Base-by-base conservation (phyloP, 495 filamentous ascomycete species). In the Penicillium nucicola region DNA sequence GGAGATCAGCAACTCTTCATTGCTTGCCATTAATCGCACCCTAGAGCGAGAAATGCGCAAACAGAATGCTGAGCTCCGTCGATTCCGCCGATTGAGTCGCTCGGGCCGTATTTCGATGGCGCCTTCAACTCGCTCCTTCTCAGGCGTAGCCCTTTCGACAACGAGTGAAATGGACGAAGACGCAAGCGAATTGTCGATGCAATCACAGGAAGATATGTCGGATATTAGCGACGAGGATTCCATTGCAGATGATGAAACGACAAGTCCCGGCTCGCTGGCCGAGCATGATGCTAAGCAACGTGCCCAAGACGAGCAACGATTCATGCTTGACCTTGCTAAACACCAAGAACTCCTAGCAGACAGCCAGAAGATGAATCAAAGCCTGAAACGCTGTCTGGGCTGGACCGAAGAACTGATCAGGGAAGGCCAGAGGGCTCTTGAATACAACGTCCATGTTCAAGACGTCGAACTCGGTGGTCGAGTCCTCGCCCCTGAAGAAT, bases 1-100 rank as follows among this genome's bases (percentile, higher is more conserved):
- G n/a, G 89, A 99, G 61, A 99, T 99, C 51, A 95, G 88, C 53
- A 99, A 99, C 56, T 92, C 90, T 2, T 96, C 90, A 18, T 80
- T 99, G 7, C 79, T 96, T 23, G 95, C 95, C n/a, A 97, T 99
- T 69, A 99, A 99, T 60, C 82, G 90, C 41, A 90, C 89, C 0
- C 72, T 99, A 1, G 93, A 99, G 67, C 80, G 88, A 9, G 89
- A 97, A 58, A 82, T 99, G 67, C 81, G 90, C 5, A 93, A 93
- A 58, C 93, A 97, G 61, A 89, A 88, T 17, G 81, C 88, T 7
- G 92, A 99, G 66, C 66, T 99, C 32, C 84, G 92, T 22, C 78
- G 90, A 23, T 97, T 82, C 60, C 83, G 89, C 20, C 84, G 93
- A 11, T 74, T 96, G 18, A 90, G 87, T 25, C 83, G 91, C 7